Conservation (phyloP, 352 stramenopile species). For the Lagenidium sp. region DNA sequence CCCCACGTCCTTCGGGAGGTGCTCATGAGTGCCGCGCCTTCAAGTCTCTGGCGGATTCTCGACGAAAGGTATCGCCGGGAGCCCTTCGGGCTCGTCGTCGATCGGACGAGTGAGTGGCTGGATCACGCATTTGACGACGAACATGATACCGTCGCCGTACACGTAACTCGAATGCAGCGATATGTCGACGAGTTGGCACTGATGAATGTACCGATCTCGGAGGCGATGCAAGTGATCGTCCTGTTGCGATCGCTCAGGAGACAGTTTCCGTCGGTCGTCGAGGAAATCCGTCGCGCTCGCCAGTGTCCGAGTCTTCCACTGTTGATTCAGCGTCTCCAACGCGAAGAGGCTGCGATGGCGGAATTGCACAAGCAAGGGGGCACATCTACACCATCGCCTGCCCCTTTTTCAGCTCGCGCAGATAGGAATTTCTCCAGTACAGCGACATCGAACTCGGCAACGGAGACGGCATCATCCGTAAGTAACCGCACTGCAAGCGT, state of each 20-base stretch:
- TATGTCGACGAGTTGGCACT: constrained; percentile 2
- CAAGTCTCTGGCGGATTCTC: constrained; percentile 10
- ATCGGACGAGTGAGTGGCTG: constrained; percentile 14
- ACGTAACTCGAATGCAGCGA: constrained; percentile 2
- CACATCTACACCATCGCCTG: too few species aligned
- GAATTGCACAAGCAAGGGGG: neutral
- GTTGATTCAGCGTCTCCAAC: neutral
- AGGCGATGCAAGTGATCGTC: constrained; percentile 9
- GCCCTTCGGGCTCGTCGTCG: constrained; percentile 10
- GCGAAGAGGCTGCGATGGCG: neutral
- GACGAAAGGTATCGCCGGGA: constrained; percentile 4
- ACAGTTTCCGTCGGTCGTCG: neutral
- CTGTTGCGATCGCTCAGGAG: constrained; percentile 3
- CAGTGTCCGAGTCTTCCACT: neutral
- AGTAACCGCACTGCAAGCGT: too few species aligned
- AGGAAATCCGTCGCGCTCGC: neutral
- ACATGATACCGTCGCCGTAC: neutral
- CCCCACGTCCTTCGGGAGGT: constrained; percentile 13
- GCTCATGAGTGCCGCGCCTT: constrained; percentile 7
- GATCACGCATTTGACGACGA: constrained; percentile 5
- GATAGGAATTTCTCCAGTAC: too few species aligned
- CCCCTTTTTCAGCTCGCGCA: too few species aligned
- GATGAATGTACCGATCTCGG: constrained; percentile 9
- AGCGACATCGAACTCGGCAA: too few species aligned
- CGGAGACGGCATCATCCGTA: too few species aligned